Evolutionary conservation across 345 rosid species (phyloP).

Genomic region (Gossypium stocksii): DNA sequence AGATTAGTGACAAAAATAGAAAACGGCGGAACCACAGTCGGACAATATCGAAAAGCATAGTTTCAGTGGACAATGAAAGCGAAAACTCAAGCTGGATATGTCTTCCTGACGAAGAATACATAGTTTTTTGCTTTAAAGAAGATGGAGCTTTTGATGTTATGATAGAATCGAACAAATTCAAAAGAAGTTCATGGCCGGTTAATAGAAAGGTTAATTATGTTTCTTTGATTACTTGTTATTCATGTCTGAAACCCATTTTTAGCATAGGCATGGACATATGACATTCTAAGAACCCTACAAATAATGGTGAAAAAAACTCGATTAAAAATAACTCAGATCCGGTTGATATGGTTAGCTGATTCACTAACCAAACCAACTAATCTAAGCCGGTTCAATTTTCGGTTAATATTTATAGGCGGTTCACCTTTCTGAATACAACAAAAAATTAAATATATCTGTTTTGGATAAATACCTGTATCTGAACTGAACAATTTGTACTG

Average conservation of each 20-base stretch:
- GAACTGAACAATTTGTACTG: background rate
- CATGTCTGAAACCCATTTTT: background rate
- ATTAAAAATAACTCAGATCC: too few relatives aligned
- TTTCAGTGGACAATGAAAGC: background rate
- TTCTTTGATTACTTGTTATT: background rate
- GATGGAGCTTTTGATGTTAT: conserved; percentile 61
- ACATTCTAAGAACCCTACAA: too few relatives aligned
- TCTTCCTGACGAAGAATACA: conserved; percentile 6
- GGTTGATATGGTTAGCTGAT: too few relatives aligned
- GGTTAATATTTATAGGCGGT: too few relatives aligned
- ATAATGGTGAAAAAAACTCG: too few relatives aligned
- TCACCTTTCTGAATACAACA: background rate
- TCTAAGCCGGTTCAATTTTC: too few relatives aligned
- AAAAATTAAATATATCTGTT: too few relatives aligned
- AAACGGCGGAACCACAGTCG: background rate
- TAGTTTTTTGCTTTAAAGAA: conserved; percentile 58
- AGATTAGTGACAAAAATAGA: background rate
- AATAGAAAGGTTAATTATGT: conserved; percentile 35
- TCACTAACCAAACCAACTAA: too few relatives aligned
- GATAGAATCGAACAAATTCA: conserved; percentile 30
- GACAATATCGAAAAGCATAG: background rate
- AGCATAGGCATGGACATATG: too few relatives aligned
- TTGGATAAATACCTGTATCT: too few relatives aligned
- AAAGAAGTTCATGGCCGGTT: conserved; percentile 22
- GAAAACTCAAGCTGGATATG: background rate